Evolutionary conservation across 2,329 filamentous ascomycete species (phyloP).

Genomic region (Tothia fuscella): DNA sequence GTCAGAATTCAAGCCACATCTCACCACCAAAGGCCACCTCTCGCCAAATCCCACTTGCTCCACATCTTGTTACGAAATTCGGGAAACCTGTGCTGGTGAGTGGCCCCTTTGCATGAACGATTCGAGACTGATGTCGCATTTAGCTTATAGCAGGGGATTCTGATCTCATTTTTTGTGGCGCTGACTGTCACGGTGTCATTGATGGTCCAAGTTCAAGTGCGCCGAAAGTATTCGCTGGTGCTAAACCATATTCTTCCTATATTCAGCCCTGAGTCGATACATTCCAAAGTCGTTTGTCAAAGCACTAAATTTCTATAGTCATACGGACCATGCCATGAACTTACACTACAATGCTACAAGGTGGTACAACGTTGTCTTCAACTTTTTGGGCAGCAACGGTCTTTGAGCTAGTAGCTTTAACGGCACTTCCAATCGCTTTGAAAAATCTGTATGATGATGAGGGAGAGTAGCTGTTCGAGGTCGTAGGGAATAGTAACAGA

Average conservation of each 20-base stretch:
- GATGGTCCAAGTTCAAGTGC: conserved; percentile 16
- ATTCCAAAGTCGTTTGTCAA: no score
- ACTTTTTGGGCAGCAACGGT: conserved; percentile 16
- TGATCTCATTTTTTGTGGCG: conserved; percentile 21
- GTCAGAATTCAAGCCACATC: no score
- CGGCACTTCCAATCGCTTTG: no score
- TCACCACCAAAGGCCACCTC: no score
- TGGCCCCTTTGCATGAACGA: not conserved
- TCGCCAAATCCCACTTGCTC: no score
- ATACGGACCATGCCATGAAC: conserved; percentile 21
- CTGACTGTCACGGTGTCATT: conserved; percentile 17
- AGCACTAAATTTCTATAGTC: no score
- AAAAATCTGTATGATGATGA: no score
- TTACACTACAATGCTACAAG: conserved; percentile 20
- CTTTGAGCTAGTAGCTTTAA: conserved; percentile 3
- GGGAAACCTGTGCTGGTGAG: conserved; percentile 18
- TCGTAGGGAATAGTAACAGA: no score
- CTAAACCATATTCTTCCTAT: conserved; percentile 12
- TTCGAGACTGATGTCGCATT: not conserved
- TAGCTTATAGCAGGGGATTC: conserved; percentile 7
- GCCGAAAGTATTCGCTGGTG: conserved; percentile 15
- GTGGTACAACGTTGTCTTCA: conserved; percentile 18
- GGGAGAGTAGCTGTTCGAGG: no score
- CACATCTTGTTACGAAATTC: no score
- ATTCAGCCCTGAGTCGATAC: no score